Base-by-base conservation (phyloP, 2,329 filamentous ascomycete species). In the Alternaria sp. region DNA sequence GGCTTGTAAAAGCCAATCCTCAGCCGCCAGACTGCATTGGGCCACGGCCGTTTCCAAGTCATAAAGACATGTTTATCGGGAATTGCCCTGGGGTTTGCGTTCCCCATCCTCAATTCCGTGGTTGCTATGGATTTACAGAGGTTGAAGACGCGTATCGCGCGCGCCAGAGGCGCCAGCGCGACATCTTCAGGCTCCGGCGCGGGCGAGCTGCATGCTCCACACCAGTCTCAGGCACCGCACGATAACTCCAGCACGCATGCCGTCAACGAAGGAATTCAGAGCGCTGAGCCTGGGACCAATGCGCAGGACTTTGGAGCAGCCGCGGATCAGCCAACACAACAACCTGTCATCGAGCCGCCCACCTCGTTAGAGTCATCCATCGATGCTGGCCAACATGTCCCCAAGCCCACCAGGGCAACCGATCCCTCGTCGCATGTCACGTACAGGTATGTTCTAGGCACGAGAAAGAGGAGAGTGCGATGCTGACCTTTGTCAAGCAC, bases 351-450 rank as follows among this genome's bases (percentile, higher is more conserved):
- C 26, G 75, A 78, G 43, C 77, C 77, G 8, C 77, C 77, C 2
- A 79, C 76, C 1, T 77, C 75, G 55, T 60, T 79, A 45, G 70
- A 77, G 55, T 79, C 77, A 15, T 78, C 77, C 28, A 71, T 79
- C 49, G 77, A 80, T 56, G 77, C 76, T 19, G 75, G 74, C 40
- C 66, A 67, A 26, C 71, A 72, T 40, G 73, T 79, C 17, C 74
- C 76, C 26, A 67, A 66, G 43, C 73, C 75, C 53, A 62, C 70
- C 30, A 67, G 65, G 62, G 57, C 70, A 63, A 67, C 52, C 51
- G 64, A 66, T 30, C 68, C 70, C 19, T 66, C 69, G 30, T 66
- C 66, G 17, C 62, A 67, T 30, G 55, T 65, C 12, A 63, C 59
- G 44, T 69, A 68, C 32, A 72, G 67, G 76, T 78, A 59, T 40